Evolutionary conservation across 192 early-diverging fungal genomes (phyloP), one percentile per base, ranked within the genome.

Genomic region (Linnemannia schmuckeri): DNA sequence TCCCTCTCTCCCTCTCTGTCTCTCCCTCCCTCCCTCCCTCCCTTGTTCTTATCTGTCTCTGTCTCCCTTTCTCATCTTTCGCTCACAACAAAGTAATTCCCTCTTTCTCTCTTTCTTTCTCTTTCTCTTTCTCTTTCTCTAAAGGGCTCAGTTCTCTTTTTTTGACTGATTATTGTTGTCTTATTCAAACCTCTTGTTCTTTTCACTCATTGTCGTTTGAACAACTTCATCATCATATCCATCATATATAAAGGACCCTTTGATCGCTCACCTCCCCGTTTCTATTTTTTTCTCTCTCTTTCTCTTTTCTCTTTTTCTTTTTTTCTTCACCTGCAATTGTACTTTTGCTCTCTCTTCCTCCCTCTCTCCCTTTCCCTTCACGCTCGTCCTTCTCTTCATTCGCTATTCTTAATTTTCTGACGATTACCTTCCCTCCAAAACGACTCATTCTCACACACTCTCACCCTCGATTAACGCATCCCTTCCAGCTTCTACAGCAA

Each of bases 401-500:
- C 27, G 57, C 57, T 63, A 63, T 63, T 63, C 57, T 63, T 63
- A 63, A 1, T 63, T 12, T 8, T 66, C 61, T 33, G n/a, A 35
- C 30, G n/a, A 66, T 0, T 15, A 33, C 61, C 13, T 27, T 27
- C 61, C 30, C 18, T 72, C 41, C 37, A 37, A 70, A 40, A 18
- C 69, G 30, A 35, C 69, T 24, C 37, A 37, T 9, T 20, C 33
- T 27, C 69, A 38, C 18, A 70, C 41, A 41, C 33, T 35, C 38
- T 52, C 49, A 52, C 49, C 49, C 38, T 70, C 37, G 35, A 72
- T 38, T 37, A 72, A 72, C 70, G n/a, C 70, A 72, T 42, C 38
- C 35, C 2, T 38, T n/a, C 20, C 41, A 72, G 61, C 61, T 66
- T 66, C 13, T 35, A 66, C 61, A 66, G 38, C 74, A 75, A 6